Evolutionary conservation across 139 green algal species (phyloP).

Genomic region (Closterium sp.): DNA sequence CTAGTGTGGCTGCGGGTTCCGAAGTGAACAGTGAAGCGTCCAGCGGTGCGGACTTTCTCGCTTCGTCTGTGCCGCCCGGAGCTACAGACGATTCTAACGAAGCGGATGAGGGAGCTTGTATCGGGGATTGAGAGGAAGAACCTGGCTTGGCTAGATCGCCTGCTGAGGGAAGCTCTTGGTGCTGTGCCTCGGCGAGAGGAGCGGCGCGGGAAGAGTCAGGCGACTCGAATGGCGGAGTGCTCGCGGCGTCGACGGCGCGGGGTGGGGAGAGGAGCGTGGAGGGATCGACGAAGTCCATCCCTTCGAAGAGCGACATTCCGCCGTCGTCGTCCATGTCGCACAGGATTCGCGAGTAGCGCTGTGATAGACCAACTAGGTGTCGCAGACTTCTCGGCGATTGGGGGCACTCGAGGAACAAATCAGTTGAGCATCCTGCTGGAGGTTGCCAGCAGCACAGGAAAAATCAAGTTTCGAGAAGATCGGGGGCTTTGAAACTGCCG

Average conservation of each 20-base stretch:
- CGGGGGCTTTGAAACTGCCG: no score
- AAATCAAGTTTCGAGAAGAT: no score
- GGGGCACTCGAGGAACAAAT: no score
- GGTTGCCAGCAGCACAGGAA: no score
- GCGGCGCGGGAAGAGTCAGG: not conserved
- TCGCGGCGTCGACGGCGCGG: not conserved
- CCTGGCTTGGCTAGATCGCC: not conserved
- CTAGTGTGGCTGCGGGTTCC: no score
- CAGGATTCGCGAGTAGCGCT: not conserved
- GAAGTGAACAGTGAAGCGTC: not conserved
- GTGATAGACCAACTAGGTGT: not conserved
- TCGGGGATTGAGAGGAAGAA: not conserved
- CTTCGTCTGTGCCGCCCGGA: not conserved
- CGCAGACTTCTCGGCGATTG: not conserved
- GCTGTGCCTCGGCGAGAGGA: not conserved
- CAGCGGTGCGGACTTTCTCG: not conserved
- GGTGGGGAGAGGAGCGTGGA: not conserved
- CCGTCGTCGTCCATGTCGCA: not conserved
- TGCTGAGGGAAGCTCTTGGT: not conserved
- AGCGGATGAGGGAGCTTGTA: not conserved
- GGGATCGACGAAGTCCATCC: not conserved
- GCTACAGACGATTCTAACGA: no score
- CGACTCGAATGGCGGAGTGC: not conserved
- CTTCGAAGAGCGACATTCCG: not conserved
- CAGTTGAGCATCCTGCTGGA: no score